phyloP scores from a whole-genome alignment of 805 yeast genomes.

The Pichia nanzhaoensis region DNA sequence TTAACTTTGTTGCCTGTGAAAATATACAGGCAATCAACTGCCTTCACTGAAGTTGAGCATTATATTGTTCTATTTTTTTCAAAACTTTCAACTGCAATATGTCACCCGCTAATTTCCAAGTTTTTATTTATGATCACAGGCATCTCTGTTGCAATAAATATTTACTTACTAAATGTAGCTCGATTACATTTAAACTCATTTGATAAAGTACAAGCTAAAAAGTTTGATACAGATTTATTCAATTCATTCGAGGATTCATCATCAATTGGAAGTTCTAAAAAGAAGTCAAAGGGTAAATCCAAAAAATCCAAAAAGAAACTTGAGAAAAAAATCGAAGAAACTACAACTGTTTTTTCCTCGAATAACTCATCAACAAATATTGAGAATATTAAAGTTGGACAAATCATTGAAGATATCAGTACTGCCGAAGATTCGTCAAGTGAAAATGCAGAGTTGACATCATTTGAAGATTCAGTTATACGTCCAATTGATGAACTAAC shows the following conservation, averaged over 20 bases:
- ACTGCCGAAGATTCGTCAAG: constrained; percentile 22
- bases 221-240: too few species aligned
- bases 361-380: not conserved
- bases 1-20: constrained; percentile 53
- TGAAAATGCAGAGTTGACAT: constrained; percentile 10
- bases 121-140: constrained; percentile 65
- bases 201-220: too few species aligned
- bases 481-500: constrained; percentile 61
- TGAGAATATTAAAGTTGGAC: constrained; percentile 31
- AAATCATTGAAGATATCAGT: constrained; percentile 26
- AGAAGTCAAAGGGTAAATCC: constrained; percentile 7
- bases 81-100: constrained; percentile 58
- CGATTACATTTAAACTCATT: constrained; percentile 40
- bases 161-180: constrained; percentile 83
- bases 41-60: constrained; percentile 57
- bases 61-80: constrained; percentile 43
- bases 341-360: not conserved
- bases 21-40: constrained; percentile 51
- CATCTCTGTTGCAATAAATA: constrained; percentile 71
- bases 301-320: constrained; percentile 3
- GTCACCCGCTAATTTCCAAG: constrained; percentile 76
- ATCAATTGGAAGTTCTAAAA: constrained; percentile 3
- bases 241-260: not conserved
- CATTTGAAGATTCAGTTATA: constrained; percentile 10
- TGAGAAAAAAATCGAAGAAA: constrained; percentile 1